Evolutionary conservation across 371 early-diverging fungal species (phyloP), one percentile per base, ranked within the genome.

Genomic region (Dinochytrium kinnereticum): DNA sequence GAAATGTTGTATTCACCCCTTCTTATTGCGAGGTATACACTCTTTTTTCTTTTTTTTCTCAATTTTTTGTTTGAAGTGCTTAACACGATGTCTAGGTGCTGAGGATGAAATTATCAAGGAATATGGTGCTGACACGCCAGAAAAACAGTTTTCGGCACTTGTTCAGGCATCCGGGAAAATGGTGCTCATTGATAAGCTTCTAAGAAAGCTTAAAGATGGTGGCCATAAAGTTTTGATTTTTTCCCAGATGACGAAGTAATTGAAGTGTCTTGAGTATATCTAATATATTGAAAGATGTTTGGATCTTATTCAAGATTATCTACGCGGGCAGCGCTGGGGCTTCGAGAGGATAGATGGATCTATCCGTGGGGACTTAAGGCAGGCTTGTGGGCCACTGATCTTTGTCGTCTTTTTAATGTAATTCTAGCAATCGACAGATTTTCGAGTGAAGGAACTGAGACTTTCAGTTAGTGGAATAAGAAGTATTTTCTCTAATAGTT

Each of bases 1-100:
- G 76, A 99, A 99, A 80, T 97, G 96, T 72, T 96, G 98, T 77
- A 99, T 98, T 78, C 99, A 99, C 81, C 99, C 99, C 0, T 99
- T 92, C 80, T 83, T 99, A 40, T 93, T 99, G 76, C 89, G 81
- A 44, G 83, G 78, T 76, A n/a, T n/a, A n/a, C n/a, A n/a, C n/a
- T n/a, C n/a, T n/a, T n/a, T n/a, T n/a, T n/a, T n/a, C n/a, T n/a
- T n/a, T n/a, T n/a, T n/a, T 15, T 17, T 17, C 55, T 17, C 26
- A 44, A 24, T 44, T 67, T 31, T 31, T 39, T 71, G 26, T 13
- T 44, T 44, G 26, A 53, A 24, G 7, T 34, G 10, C 37, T 34
- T 24, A 57, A n/a, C 24, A 57, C 19, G 10, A 10, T 37, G 15
- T 51, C 68, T n/a, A 69, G 96, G 96, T 38, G 97, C 96, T 33